These are phyloP conservation scores for Russula vinacea DNA, from an alignment of 768 basidiomycete species.

Conservation along the genomic window DNA sequence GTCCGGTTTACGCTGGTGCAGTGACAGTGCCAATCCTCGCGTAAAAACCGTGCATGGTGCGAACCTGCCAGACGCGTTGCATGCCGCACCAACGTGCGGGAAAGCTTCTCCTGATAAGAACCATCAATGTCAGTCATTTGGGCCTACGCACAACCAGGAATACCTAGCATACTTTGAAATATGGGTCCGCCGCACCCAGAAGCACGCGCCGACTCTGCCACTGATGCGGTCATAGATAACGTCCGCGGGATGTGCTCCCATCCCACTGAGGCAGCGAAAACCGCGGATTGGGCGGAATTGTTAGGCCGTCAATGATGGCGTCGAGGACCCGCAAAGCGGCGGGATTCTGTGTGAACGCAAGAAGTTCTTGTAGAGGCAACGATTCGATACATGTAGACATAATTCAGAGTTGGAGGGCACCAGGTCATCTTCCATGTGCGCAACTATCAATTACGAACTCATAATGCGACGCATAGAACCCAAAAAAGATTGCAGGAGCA, in stretches of 20 bases:
- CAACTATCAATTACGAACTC: conserved; percentile 69
- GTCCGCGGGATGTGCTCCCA: conserved; percentile 73
- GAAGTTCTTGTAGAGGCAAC: conserved; percentile 55
- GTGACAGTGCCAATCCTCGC: conserved; percentile 69
- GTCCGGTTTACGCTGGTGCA: conserved; percentile 74
- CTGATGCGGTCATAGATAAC: conserved; percentile 91
- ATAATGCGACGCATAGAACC: conserved; percentile 64
- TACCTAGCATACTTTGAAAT: conserved; percentile 64
- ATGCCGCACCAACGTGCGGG: conserved; percentile 67
- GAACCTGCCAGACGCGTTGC: conserved; percentile 71
- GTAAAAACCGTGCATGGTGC: conserved; percentile 84
- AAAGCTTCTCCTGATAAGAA: conserved; percentile 71
- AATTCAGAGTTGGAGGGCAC: not conserved
- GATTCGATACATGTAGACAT: conserved; percentile 45
- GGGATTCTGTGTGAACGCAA: conserved; percentile 56
- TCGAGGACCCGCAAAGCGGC: conserved; percentile 80
- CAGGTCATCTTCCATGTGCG: conserved; percentile 13
- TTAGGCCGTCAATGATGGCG: conserved; percentile 63
- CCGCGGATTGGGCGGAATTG: conserved; percentile 62
- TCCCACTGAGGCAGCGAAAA: conserved; percentile 66
- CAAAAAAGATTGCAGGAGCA: conserved; percentile 81
- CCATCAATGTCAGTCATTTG: not conserved
- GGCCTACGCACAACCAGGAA: not conserved
- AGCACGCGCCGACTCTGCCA: conserved; percentile 82
- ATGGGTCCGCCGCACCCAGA: conserved; percentile 90